Evolutionary conservation across 2,329 filamentous ascomycete genomes (phyloP), one percentile per base, ranked within the genome.

Genomic region (Colletotrichum noveboracense): DNA sequence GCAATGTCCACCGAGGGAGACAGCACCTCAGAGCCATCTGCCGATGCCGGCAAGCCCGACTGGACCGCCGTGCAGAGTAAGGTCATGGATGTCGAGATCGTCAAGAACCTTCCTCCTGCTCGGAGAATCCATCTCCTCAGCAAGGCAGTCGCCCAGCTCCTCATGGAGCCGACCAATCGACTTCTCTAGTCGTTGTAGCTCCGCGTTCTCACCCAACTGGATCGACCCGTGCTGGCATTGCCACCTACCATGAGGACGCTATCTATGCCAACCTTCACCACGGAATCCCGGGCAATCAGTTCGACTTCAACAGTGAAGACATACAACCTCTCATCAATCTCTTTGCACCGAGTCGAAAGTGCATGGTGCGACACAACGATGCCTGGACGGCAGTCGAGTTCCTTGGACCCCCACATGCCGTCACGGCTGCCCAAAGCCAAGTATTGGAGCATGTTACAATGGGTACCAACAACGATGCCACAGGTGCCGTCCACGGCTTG

Each of bases 381-480:
- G 43, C 43, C 10, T 21, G 4, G 43, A 52, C 43, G n/a, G 43
- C n/a, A 52, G n/a, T 52, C 43, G 43, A 52, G 43, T 5, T 52
- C 43, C 7, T 52, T 21, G 43, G 43, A 13, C 43, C 43, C n/a
- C 43, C n/a, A 10, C n/a, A 5, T 24, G 43, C 43, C n/a, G 43
- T 52, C 43, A 52, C 1, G 10, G n/a, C 10, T 52, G 12, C 43
- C 43, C n/a, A 52, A 21, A 13, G 0, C 4, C 43, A 13, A 13
- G 4, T n/a, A 6, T 52, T 52, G 6, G 12, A 13, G n/a, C 43
- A n/a, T 52, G 43, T 21, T 13, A 1, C n/a, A 24, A 21, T 13
- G n/a, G 2, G 12, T 4, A 4, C 43, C 43, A 52, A 52, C n/a
- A 3, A 5, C 1, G 16, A 2, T 13, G 43, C 4, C 3, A 21